Evolutionary conservation across 2,329 filamentous ascomycete species (phyloP), one percentile per base, ranked within the genome.

Genomic region (Ceratocystis colombiana): DNA sequence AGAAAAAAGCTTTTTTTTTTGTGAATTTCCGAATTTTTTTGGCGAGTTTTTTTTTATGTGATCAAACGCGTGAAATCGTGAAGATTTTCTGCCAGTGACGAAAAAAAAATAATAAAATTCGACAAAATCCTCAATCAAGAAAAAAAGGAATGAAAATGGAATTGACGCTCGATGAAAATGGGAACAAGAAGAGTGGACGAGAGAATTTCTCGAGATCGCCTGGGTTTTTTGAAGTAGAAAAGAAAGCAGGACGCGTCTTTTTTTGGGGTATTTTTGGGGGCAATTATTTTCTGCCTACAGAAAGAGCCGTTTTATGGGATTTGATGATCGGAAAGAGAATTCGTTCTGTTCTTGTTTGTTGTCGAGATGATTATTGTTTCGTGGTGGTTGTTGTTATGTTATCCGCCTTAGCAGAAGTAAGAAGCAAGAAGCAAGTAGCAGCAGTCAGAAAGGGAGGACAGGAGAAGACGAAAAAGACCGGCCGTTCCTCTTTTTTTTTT

Each of bases 181-280:
- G n/a, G 12, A 10, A n/a, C n/a, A 28, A 59, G 53, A 33, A 57
- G 55, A 37, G 17, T 33, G 55, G 30, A n/a, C 33, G 55, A n/a
- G 55, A 59, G 28, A 25, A 59, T 59, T 59, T 37, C 55, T 59
- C 55, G 30, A n/a, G 55, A 62, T 62, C 37, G 33, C 20, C 61
- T 22, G 25, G 37, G 4, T 15, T 41, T 41, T 41, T 2, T 22
- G n/a, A 41, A 61, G 61, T 22, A n/a, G n/a, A 45, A n/a, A 28
- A 61, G 45, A 62, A 30, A 59, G 55, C 55, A 37, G 20, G 37
- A 62, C 61, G 61, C 41, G 61, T 46, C 61, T 62, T 45, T 33
- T 44, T 41, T 44, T 28, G 30, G 30, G 12, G 30, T 37, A 30
- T 61, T 20, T 61, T n/a, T 33, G 46, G 17, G 46, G 17, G 5